These are phyloP conservation scores for Colletotrichum endophyticum DNA, from an alignment of 2,329 filamentous ascomycete species.

Conservation along the genomic window DNA sequence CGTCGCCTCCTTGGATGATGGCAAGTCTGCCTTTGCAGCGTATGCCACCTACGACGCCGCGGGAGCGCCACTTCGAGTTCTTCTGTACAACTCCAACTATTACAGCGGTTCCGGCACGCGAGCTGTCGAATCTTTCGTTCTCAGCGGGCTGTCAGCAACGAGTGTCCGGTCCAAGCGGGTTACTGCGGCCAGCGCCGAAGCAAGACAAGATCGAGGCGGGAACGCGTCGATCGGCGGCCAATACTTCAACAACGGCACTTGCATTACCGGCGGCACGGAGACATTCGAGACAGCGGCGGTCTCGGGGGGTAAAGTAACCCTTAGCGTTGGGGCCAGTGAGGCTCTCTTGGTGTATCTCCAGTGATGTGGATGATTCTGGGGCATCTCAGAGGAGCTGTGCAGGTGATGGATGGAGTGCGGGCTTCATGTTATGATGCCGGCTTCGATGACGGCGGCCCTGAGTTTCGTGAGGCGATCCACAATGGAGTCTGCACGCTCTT, in stretches of 20 bases:
- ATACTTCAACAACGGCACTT: slow-evolving; percentile 6
- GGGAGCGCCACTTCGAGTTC: slow-evolving; percentile 24
- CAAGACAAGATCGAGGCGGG: slow-evolving; percentile 7
- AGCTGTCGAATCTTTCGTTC: not conserved
- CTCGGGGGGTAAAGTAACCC: not conserved
- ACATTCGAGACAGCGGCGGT: not conserved
- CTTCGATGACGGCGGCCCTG: not conserved
- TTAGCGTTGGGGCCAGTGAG: slow-evolving; percentile 24
- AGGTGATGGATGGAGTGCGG: not conserved
- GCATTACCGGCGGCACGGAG: not conserved
- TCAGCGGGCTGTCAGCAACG: not conserved
- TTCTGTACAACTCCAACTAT: slow-evolving; percentile 54
- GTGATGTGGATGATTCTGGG: not conserved
- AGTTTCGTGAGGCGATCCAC: slow-evolving; percentile 22
- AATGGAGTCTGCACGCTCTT: slow-evolving; percentile 23
- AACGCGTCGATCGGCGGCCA: slow-evolving; percentile 3
- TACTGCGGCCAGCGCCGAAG: not conserved
- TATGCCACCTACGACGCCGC: slow-evolving; percentile 45
- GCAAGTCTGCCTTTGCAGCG: slow-evolving; percentile 45
- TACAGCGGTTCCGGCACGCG: slow-evolving; percentile 26
- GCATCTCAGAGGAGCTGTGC: not conserved
- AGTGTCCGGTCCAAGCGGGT: not conserved
- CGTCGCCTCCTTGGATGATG: slow-evolving; percentile 49
- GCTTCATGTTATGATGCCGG: not conserved
- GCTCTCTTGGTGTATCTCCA: slow-evolving; percentile 5